phyloP scores from a whole-genome alignment of 306 rosid species.

The Spatholobus suberectus region DNA sequence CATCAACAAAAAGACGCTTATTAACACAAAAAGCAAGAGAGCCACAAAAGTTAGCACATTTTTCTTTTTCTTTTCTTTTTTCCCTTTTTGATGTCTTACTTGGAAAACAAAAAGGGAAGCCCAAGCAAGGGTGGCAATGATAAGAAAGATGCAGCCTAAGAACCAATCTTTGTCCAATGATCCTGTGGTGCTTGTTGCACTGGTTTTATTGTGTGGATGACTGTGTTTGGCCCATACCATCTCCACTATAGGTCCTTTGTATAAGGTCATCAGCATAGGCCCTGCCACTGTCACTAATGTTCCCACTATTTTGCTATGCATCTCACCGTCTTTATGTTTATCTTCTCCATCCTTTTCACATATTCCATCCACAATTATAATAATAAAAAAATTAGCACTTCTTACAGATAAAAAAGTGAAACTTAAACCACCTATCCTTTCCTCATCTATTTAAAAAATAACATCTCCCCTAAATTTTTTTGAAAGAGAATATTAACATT shows the following conservation, averaged over 20 bases:
- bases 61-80: too few relatives aligned
- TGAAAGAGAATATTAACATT: neutral
- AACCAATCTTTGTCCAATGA: conserved; percentile 68
- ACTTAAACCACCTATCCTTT: neutral
- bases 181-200: conserved; percentile 41
- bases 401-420: neutral
- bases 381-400: neutral
- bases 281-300: conserved; percentile 89
- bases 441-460: neutral
- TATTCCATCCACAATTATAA: conserved; percentile 5
- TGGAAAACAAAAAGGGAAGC: conserved; percentile 86
- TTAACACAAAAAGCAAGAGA: neutral
- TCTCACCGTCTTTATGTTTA: conserved; percentile 69
- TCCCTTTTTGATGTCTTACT: conserved; percentile 66
- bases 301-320: conserved; percentile 89
- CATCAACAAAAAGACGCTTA: conserved; percentile 6
- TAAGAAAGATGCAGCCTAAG: conserved; percentile 74
- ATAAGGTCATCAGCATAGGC: conserved; percentile 91
- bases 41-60: neutral
- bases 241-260: conserved; percentile 80
- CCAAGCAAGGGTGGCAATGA: conserved; percentile 96
- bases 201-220: conserved; percentile 38
- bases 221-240: conserved; percentile 70
- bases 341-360: conserved; percentile 82
- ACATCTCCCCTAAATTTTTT: neutral